Base-by-base conservation (phyloP, 371 early-diverging fungal species). In the Umbelopsis sp. region DNA sequence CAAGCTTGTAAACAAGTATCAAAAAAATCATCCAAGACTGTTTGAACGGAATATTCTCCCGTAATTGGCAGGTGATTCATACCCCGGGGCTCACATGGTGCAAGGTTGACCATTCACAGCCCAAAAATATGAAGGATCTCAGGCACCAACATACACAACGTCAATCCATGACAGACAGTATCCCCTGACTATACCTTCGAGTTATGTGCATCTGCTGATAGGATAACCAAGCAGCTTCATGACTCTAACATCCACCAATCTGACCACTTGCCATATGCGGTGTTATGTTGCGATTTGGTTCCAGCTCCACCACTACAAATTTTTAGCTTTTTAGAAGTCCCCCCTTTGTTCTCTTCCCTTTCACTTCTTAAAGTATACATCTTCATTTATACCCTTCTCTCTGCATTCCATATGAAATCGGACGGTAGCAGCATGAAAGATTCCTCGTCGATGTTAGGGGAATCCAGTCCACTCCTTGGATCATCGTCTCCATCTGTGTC, bases 391-490 rank as follows among this genome's bases (percentile, higher is more conserved):
- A 18, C 37, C 29, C 37, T 37, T 69, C 65, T 50, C 67, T 45
- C 46, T 32, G 20, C 29, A 67, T 52, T 37, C 70, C 66, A 68
- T 69, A 63, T 57, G 77, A 57, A 57, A 29, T 37, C 22, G 35
- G 57, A 57, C 35, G 57, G 29, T 29, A 18, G 14, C 4, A 57
- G 18, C n/a, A 32, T 57, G 35, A n/a, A 57, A 18, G 35, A 57
- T 14, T 57, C 57, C 16, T 24, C 29, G 18, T 35, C 57, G 3
- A 57, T 32, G 7, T 14, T 18, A 18, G 35, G 18, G 5, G 57
- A 57, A 35, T 57, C 57, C 35, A 57, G 57, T 29, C 57, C 57
- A 9, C 35, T 57, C 9, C 29, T 57, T 18, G 57, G 57, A 18
- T 7, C 12, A 16, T 11, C 18, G 35, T 35, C 35, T 29, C 9